Evolutionary conservation across 345 rosid species (phyloP).

Genomic region (Trapa incisa): DNA sequence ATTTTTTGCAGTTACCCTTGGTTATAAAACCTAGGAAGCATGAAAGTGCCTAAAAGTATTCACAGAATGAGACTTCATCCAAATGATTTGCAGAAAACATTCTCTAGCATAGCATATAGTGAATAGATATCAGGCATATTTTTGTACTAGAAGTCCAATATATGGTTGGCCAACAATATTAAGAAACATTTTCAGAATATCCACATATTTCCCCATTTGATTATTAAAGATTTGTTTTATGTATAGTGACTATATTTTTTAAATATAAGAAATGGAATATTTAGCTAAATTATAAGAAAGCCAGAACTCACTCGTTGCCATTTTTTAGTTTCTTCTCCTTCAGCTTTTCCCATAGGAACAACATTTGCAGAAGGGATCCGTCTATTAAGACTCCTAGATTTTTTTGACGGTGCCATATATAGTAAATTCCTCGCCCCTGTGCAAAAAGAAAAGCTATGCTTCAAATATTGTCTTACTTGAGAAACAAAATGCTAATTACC

Average conservation of each 20-base stretch:
- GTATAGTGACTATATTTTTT: background rate
- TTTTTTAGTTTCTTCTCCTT: constrained; percentile 29
- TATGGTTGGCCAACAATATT: background rate
- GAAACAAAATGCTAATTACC: background rate
- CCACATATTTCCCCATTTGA: background rate
- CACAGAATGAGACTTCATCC: background rate
- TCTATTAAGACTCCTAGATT: constrained; percentile 65
- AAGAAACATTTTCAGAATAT: background rate
- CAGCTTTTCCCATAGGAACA: constrained; percentile 47
- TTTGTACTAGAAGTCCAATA: background rate
- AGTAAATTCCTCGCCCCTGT: background rate
- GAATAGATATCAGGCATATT: background rate
- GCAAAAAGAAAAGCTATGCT: background rate
- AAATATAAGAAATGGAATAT: background rate
- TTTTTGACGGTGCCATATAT: constrained; percentile 62
- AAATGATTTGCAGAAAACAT: background rate
- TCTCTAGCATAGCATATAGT: background rate
- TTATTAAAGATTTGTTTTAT: background rate
- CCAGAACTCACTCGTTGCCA: constrained; percentile 33
- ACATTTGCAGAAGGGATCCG: constrained; percentile 42
- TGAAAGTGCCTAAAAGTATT: background rate
- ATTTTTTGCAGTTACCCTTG: no score
- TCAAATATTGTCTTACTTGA: background rate
- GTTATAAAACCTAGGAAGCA: background rate
- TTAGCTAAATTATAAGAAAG: background rate